These are phyloP conservation scores for Geranium rotundifolium DNA, from an alignment of 345 rosid genomes.

Conservation along the genomic window DNA sequence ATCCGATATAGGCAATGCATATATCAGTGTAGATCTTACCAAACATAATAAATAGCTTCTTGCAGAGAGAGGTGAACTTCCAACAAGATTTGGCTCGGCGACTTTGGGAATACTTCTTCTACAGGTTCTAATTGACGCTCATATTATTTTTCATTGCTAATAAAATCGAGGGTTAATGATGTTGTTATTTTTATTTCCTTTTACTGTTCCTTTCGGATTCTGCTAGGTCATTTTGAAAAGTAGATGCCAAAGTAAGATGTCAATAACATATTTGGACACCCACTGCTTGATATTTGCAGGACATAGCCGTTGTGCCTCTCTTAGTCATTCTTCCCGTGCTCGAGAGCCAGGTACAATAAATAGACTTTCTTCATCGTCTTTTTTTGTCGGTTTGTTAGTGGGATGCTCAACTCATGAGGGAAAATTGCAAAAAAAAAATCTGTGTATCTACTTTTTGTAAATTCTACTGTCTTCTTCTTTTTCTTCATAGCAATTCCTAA, in stretches of 20 bases:
- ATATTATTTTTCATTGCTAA: not conserved
- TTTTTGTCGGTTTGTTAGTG: too few relatives aligned
- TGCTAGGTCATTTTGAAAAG: conserved; percentile 11
- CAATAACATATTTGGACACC: conserved; percentile 10
- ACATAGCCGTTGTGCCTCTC: conserved; percentile 89
- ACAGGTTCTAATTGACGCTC: conserved; percentile 45
- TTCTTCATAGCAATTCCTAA: too few relatives aligned
- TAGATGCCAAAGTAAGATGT: conserved; percentile 6
- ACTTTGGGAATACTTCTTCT: conserved; percentile 93
- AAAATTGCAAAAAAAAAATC: too few relatives aligned
- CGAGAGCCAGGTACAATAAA: conserved; percentile 62
- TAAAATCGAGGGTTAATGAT: not conserved
- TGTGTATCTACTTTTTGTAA: too few relatives aligned
- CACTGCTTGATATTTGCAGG: conserved; percentile 42
- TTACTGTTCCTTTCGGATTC: conserved; percentile 2
- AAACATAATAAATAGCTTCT: conserved; percentile 58
- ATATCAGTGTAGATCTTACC: conserved; percentile 23
- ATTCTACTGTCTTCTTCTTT: too few relatives aligned
- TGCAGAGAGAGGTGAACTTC: conserved; percentile 98
- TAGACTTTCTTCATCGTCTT: too few relatives aligned
- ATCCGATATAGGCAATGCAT: not conserved
- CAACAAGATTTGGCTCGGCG: conserved; percentile 96
- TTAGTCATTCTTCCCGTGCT: conserved; percentile 86
- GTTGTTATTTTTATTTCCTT: not conserved
- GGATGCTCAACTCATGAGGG: too few relatives aligned